Evolutionary conservation across 108 stramenopile species (phyloP), one percentile per base, ranked within the genome.

Genomic region (Nitzschia inconspicua): DNA sequence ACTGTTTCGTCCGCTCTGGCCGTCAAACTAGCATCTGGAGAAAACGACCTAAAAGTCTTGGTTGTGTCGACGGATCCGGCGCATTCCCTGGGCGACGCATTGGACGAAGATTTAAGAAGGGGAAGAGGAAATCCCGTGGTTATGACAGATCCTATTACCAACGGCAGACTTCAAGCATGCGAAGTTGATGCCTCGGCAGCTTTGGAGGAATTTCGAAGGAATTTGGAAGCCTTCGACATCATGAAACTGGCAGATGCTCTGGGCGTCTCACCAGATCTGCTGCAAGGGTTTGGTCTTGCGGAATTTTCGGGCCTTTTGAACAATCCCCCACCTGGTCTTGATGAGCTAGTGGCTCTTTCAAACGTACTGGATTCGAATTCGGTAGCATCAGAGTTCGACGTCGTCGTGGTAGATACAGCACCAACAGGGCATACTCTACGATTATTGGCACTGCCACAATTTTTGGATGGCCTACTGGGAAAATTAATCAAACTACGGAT

Each of bases 61-160:
- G 67, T 98, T 18, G 90, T 98, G n/a, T 94, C 92, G 2, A 98
- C 97, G 2, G 97, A 98, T 59, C 97, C 97, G n/a, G 97, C 97
- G 5, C 97, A 98, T 76, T 90, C 88, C 8, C 60, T 98, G 43
- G 94, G 93, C 2, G 97, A 98, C 79, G 97, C 97, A 8, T 57
- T 95, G 40, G 89, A 89, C 67, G 79, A 77, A 25, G 78, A 89
- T 68, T 66, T 88, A 26, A 63, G 80, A 51, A 4, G 35, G 35
- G 35, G 55, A 9, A 24, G 48, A 4, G 79, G 80, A n/a, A 70
- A 66, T 49, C 86, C 86, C 3, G 34, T 77, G 9, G 35, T 65
- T 28, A 66, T 91, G 57, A 73, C 73, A 1, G 91, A 92, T 73
- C 67, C 91, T 11, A 27, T 92, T 24, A 86, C 90, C 24, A 58